A percentile compares a stretch with the other conserved stretches of the same genome.
Evolutionary conservation across 2,329 filamentous ascomycete genomes (phyloP).

Genomic region (Neofusicoccum kwambonambiense): DNA sequence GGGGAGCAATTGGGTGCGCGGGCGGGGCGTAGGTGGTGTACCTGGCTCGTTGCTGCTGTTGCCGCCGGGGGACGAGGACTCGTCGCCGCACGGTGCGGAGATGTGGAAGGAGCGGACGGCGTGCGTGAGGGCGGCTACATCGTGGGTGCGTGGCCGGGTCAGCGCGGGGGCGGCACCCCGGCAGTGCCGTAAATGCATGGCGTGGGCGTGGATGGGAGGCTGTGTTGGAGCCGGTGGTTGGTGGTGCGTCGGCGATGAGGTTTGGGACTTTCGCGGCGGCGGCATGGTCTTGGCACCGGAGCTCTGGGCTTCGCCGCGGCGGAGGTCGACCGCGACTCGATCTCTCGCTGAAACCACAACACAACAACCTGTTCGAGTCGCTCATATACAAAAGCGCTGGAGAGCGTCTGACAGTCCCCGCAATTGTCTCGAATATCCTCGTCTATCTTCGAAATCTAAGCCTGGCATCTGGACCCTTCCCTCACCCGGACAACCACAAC

Average conservation of each 20-base stretch:
- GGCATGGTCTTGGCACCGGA: neutral
- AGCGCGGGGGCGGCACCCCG: neutral
- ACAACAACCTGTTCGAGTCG: too few species aligned
- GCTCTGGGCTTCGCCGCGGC: neutral
- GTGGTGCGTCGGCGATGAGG: neutral
- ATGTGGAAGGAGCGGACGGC: conserved; percentile 15
- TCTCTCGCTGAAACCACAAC: too few species aligned
- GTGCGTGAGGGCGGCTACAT: neutral
- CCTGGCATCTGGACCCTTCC: too few species aligned
- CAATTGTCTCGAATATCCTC: too few species aligned
- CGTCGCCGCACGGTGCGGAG: conserved; percentile 5
- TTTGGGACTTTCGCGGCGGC: conserved; percentile 3
- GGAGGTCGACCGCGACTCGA: too few species aligned
- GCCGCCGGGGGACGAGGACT: neutral
- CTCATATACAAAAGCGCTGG: too few species aligned
- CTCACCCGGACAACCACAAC: too few species aligned
- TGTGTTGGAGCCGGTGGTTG: neutral
- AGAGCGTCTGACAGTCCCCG: too few species aligned
- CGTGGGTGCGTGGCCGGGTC: neutral
- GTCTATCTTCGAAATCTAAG: too few species aligned
- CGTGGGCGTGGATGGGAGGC: neutral
- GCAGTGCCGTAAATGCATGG: conserved; percentile 14
- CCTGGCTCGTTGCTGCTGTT: neutral
- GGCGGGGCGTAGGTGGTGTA: neutral
- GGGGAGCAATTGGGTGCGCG: neutral